These are phyloP conservation scores for Cymbopogon citratus DNA, from an alignment of 176 grass and related monocot genomes.

Conservation along the genomic window DNA sequence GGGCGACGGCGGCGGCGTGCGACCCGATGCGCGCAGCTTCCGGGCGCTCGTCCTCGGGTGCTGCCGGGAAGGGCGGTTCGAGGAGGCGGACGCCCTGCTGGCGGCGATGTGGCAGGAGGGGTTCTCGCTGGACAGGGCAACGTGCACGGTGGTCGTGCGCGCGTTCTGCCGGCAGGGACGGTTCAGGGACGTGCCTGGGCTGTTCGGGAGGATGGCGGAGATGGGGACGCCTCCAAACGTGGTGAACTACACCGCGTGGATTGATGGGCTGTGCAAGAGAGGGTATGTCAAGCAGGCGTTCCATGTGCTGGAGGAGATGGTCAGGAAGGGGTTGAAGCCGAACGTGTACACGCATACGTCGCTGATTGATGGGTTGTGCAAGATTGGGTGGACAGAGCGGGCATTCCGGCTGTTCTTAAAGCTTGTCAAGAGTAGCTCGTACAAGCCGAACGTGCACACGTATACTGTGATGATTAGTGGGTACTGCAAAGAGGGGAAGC, in stretches of 20 bases:
- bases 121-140: conserved; percentile 58
- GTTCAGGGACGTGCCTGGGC: conserved; percentile 42
- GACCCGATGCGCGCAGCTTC: conserved; percentile 50
- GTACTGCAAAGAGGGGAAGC: conserved; percentile 77
- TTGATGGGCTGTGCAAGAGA: conserved; percentile 63
- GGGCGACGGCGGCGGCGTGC: conserved; percentile 6
- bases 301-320: conserved; percentile 89
- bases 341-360: conserved; percentile 83
- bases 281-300: conserved; percentile 74
- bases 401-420: conserved; percentile 88
- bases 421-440: conserved; percentile 67
- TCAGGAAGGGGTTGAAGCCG: conserved; percentile 56
- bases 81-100: conserved; percentile 43
- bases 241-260: conserved; percentile 74
- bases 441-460: conserved; percentile 75
- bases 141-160: conserved; percentile 50
- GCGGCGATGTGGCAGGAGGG: conserved; percentile 35
- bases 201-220: conserved; percentile 56
- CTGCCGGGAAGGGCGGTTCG: conserved; percentile 36
- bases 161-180: conserved; percentile 48
- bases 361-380: conserved; percentile 75
- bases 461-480: conserved; percentile 90
- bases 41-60: conserved; percentile 54
- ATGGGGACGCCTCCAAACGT: conserved; percentile 51
- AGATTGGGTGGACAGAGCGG: conserved; percentile 86